phyloP scores from a whole-genome alignment of 2,329 filamentous ascomycete species.

The Apiospora saccharicola region DNA sequence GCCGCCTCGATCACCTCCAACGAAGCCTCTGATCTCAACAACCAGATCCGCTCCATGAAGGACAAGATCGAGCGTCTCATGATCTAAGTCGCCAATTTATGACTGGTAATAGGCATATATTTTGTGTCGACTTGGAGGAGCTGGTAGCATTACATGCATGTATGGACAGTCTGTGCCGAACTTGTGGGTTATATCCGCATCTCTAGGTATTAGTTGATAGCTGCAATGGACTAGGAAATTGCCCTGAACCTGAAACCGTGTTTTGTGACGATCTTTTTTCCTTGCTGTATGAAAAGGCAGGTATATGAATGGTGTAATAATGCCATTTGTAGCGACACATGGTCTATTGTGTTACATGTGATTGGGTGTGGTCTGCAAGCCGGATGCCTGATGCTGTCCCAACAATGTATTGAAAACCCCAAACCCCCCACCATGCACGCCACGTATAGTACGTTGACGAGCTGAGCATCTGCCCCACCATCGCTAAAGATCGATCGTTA shows the following conservation, averaged over 20 bases:
- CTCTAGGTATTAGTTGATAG: constrained; percentile 1
- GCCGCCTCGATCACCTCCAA: constrained; percentile 89
- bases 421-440: constrained; percentile 18
- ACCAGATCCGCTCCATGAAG: constrained; percentile 87
- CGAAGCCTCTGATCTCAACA: constrained; percentile 85
- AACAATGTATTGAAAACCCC: background rate
- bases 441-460: constrained; percentile 1
- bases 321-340: background rate
- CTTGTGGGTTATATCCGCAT: background rate
- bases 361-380: constrained; percentile 4
- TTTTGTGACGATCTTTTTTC: background rate
- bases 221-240: constrained; percentile 20
- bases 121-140: constrained; percentile 4
- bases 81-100: constrained; percentile 68
- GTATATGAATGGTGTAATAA: background rate
- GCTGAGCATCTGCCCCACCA: constrained; percentile 20
- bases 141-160: background rate
- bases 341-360: constrained; percentile 10
- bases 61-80: constrained; percentile 96
- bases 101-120: constrained; percentile 11
- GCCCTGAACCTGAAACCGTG: background rate
- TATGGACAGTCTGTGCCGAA: background rate
- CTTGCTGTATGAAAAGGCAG: background rate
- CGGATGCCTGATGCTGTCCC: background rate
- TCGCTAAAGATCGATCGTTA: constrained; percentile 17